Evolutionary conservation across 164 flowering plant species (phyloP).

Genomic region (Chloranthus sessilifolius): DNA sequence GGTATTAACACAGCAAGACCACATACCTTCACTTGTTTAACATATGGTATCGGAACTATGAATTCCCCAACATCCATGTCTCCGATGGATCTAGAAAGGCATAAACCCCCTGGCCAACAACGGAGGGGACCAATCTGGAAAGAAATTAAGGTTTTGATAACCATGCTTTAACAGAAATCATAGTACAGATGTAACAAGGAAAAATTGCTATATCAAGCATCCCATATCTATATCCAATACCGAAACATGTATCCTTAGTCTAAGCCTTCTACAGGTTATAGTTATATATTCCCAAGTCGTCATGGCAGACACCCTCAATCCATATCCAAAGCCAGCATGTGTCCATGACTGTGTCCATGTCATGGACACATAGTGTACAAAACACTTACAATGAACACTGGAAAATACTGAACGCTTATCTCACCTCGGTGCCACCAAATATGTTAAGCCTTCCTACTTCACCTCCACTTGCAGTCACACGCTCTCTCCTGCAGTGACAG

Average conservation of each 20-base stretch:
- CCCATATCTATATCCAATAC: no score
- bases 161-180: no score
- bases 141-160: no score
- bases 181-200: no score
- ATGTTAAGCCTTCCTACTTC: slow-evolving; percentile 89
- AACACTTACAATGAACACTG: not conserved
- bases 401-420: slow-evolving; percentile 9
- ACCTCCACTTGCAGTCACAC: slow-evolving; percentile 92
- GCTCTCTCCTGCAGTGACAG: slow-evolving; percentile 60
- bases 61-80: slow-evolving; percentile 71
- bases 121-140: slow-evolving; percentile 63
- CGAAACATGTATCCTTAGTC: no score
- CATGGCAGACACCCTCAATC: no score
- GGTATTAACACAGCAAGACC: not conserved
- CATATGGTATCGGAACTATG: slow-evolving; percentile 68
- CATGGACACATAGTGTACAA: no score
- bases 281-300: no score
- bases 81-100: slow-evolving; percentile 72
- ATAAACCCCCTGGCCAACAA: slow-evolving; percentile 79
- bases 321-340: no score
- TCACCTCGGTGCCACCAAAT: slow-evolving; percentile 71
- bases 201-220: no score
- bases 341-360: no score
- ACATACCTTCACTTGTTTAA: slow-evolving; percentile 66
- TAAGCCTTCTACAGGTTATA: no score